Evolutionary conservation across 805 yeast species (phyloP), one percentile per base, ranked within the genome.

Genomic region (Kodamaea kaohsiungensis): DNA sequence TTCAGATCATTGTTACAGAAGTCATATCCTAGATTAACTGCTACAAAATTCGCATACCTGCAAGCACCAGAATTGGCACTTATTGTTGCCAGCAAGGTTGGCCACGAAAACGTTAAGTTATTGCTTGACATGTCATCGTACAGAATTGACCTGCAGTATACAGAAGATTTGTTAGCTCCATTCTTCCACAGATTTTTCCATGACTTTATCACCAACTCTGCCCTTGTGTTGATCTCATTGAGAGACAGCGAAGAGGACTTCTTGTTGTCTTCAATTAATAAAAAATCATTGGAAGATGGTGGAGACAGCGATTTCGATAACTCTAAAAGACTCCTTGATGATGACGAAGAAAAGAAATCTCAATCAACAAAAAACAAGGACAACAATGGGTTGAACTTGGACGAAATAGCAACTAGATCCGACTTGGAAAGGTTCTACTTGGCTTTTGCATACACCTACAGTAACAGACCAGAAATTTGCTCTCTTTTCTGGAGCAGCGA

Each of bases 381-480:
- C 7, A 22, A 18, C 47, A 39, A 15, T 18, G 25, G 16, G 48
- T 52, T 85, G 17, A 78, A 83, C 53, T 68, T 87, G 39, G 90
- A 86, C 57, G 84, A 79, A 51, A 77, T 88, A 16, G 79, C 90
- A 1, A 83, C 87, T 22, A 84, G 86, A 61, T 89, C 93, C 0
- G 98, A 95, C 59, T 72, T 95, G 39, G 99, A 95, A 67, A 78
- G 97, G 57, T 89, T 93, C 63, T 92, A 90, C 64, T 65, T 92
- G 58, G 80, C 93, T 2, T 76, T 90, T 55, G 86, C 86, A 43
- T 88, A 81, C 65, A 76, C 90, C 7, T 91, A 87, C 66, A 73
- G 80, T 25, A 77, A 81, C 15, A 77, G 96, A 53, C 83, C 86
- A 0, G 78, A 79, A 0, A 70, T 86, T 7, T 80, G 88, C 12